These are phyloP conservation scores for Claviceps sp. DNA, from an alignment of 2,329 filamentous ascomycete genomes.

Conservation along the genomic window DNA sequence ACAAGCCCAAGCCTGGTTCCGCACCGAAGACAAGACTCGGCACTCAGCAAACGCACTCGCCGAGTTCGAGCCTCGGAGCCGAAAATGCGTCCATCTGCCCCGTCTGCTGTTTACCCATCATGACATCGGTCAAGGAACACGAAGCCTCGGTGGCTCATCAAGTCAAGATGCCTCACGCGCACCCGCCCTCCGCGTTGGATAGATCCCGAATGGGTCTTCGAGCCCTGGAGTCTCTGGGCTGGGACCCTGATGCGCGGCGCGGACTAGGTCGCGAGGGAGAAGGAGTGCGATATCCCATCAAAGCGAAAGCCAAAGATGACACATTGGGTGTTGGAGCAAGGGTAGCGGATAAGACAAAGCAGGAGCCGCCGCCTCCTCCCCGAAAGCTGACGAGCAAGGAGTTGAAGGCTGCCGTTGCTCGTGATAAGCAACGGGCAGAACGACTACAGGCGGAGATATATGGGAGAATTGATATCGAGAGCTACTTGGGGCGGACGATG, in stretches of 20 bases:
- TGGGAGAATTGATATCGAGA: slow-evolving; percentile 59
- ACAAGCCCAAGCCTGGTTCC: slow-evolving; percentile 6
- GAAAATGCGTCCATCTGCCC: slow-evolving; percentile 15
- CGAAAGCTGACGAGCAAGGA: slow-evolving; percentile 48
- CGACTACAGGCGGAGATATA: slow-evolving; percentile 60
- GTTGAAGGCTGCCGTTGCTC: slow-evolving; percentile 26
- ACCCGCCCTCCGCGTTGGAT: slow-evolving; percentile 60
- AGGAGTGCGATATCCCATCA: slow-evolving; percentile 66
- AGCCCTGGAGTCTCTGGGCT: slow-evolving; percentile 54
- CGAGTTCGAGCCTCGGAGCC: not conserved
- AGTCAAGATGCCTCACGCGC: slow-evolving; percentile 52
- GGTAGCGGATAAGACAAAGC: slow-evolving; percentile 15
- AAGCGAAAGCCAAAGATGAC: slow-evolving; percentile 57
- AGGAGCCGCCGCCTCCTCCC: slow-evolving; percentile 23
- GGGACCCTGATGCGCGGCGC: slow-evolving; percentile 57
- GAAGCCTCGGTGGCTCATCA: slow-evolving; percentile 57
- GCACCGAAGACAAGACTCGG: slow-evolving; percentile 9
- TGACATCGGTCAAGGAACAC: slow-evolving; percentile 28
- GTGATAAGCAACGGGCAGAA: slow-evolving; percentile 43
- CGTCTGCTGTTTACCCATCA: slow-evolving; percentile 23
- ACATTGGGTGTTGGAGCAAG: slow-evolving; percentile 57
- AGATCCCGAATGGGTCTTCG: slow-evolving; percentile 55
- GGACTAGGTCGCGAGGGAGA: slow-evolving; percentile 61
- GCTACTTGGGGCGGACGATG: slow-evolving; percentile 45
- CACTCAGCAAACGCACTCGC: not conserved